These are phyloP conservation scores for Fagus sylvatica DNA, from an alignment of 306 rosid genomes.

Conservation along the genomic window DNA sequence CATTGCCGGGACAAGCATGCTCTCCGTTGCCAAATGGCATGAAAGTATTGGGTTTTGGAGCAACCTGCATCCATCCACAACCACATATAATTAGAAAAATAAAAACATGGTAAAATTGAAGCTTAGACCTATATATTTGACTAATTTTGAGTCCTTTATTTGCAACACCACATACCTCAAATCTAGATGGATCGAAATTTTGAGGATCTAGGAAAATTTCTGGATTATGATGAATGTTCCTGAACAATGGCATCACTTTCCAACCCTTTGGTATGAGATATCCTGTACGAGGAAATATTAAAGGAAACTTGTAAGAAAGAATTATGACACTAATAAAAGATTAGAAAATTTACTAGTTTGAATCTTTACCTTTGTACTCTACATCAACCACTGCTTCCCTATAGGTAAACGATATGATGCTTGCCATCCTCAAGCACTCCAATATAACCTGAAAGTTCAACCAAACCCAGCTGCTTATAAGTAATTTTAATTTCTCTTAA, in stretches of 20 bases:
- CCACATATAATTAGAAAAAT: not conserved
- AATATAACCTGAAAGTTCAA: conserved; percentile 57
- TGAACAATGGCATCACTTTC: conserved; percentile 96
- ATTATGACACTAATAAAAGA: conserved; percentile 1
- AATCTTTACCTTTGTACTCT: conserved; percentile 64
- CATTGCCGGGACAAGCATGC: conserved; percentile 92
- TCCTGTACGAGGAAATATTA: conserved; percentile 45
- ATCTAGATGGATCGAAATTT: conserved; percentile 83
- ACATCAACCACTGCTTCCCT: conserved; percentile 91
- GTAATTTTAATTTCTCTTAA: not conserved
- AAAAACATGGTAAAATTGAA: not conserved
- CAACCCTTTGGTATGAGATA: conserved; percentile 94
- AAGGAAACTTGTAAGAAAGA: conserved; percentile 14
- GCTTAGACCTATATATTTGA: not conserved
- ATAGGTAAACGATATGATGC: conserved; percentile 83
- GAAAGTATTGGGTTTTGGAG: conserved; percentile 75
- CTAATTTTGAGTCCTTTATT: not conserved
- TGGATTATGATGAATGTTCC: conserved; percentile 89
- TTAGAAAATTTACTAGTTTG: not conserved
- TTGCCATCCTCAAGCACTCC: conserved; percentile 91
- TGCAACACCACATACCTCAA: conserved; percentile 55
- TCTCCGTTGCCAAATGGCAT: conserved; percentile 92
- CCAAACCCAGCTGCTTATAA: conserved; percentile 9
- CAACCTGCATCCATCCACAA: conserved; percentile 38
- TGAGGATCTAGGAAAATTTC: conserved; percentile 72